These are phyloP conservation scores for Lachancea dasiensis DNA, from an alignment of 805 yeast species.

Conservation along the genomic window DNA sequence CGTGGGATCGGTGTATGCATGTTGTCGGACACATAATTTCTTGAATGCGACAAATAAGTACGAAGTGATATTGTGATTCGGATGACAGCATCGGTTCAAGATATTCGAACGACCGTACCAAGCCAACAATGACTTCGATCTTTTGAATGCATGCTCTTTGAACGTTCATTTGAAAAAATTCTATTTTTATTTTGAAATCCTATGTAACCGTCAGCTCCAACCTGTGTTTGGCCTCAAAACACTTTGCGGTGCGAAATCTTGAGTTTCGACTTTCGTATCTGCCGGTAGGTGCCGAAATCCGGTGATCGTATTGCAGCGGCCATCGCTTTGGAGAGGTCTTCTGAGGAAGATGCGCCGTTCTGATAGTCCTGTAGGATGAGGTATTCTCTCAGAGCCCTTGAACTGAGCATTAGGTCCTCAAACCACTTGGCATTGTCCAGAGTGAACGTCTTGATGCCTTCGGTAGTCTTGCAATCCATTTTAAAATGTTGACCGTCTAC, in stretches of 20 bases:
- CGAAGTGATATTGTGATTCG: background rate
- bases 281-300: slow-evolving; percentile 12
- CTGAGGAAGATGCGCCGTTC: background rate
- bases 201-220: background rate
- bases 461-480: slow-evolving; percentile 13
- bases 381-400: slow-evolving; percentile 14
- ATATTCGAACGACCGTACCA: too few relatives aligned
- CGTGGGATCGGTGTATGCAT: too few relatives aligned
- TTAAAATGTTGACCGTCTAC: slow-evolving; percentile 14
- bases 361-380: slow-evolving; percentile 7
- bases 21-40: too few relatives aligned
- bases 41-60: background rate
- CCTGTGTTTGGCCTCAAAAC: slow-evolving; percentile 14
- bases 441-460: slow-evolving; percentile 15
- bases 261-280: slow-evolving; percentile 16
- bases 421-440: slow-evolving; percentile 16
- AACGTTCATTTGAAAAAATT: background rate
- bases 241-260: slow-evolving; percentile 19
- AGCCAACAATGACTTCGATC: slow-evolving; percentile 1
- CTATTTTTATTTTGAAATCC: background rate
- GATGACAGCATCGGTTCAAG: too few relatives aligned
- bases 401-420: slow-evolving; percentile 14
- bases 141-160: too few relatives aligned
- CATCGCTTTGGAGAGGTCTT: background rate
- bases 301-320: slow-evolving; percentile 4